Evolutionary conservation across 805 yeast genomes (phyloP).

Genomic region (Nadsonia fulvescens): DNA sequence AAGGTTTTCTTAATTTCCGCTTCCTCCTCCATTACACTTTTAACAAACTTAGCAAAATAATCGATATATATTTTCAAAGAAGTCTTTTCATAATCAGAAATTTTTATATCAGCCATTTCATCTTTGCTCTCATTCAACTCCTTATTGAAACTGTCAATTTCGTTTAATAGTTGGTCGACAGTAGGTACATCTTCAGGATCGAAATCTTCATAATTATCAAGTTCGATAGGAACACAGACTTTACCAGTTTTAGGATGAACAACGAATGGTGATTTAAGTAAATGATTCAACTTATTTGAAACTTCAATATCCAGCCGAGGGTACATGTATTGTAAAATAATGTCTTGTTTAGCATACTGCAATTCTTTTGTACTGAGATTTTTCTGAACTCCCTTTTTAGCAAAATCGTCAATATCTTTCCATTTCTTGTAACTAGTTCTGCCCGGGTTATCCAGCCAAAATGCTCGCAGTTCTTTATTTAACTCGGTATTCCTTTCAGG

Average conservation of each 20-base stretch:
- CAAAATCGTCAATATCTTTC: conserved; percentile 41
- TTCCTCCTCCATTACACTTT: conserved; percentile 38
- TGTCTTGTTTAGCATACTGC: conserved; percentile 63
- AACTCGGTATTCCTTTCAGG: conserved; percentile 40
- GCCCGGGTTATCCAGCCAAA: conserved; percentile 40
- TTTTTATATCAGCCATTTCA: conserved; percentile 7
- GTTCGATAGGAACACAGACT: conserved; percentile 66
- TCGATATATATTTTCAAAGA: conserved; percentile 54
- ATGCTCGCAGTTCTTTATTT: conserved; percentile 27
- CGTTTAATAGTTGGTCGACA: conserved; percentile 41
- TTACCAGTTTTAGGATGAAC: conserved; percentile 92
- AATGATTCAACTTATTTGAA: conserved; percentile 73
- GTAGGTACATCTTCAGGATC: conserved; percentile 72
- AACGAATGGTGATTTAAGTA: conserved; percentile 91
- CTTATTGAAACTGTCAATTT: conserved; percentile 28
- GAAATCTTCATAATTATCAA: conserved; percentile 29
- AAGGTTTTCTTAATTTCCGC: too few relatives aligned
- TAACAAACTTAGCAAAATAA: conserved; percentile 45
- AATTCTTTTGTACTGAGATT: conserved; percentile 28
- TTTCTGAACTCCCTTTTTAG: conserved; percentile 22
- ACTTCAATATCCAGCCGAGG: conserved; percentile 92
- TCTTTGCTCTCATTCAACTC: conserved; percentile 14
- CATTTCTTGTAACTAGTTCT: conserved; percentile 51
- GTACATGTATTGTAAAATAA: conserved; percentile 62
- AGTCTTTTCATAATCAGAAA: conserved; percentile 41